Percentiles rank a stretch among this genome's conserved stretches.
Conservation (phyloP, 768 basidiomycete genomes). For the Tylopilus intermedius region DNA sequence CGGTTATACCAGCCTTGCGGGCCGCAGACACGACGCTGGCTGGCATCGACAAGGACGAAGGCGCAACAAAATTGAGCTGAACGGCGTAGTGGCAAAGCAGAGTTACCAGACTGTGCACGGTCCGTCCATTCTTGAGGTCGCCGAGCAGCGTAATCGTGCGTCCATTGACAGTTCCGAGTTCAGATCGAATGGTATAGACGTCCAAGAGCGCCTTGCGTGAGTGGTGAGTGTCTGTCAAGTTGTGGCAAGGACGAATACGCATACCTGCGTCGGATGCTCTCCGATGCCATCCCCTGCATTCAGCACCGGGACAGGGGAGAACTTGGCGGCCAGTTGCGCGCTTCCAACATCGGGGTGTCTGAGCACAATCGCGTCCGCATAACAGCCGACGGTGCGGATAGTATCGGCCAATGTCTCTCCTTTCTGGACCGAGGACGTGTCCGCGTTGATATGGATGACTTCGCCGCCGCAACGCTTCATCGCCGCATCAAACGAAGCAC, state of each 20-base stretch:
- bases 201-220: conserved; percentile 66
- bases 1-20: conserved; percentile 73
- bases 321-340: conserved; percentile 93
- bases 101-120: conserved; percentile 92
- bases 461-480: conserved; percentile 98
- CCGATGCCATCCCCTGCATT: conserved; percentile 97
- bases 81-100: conserved; percentile 90
- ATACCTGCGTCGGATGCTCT: conserved; percentile 92
- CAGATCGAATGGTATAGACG: conserved; percentile 93
- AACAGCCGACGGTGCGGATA: conserved; percentile 89
- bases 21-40: conserved; percentile 76
- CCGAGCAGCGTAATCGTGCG: conserved; percentile 89
- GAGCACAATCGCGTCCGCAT: conserved; percentile 90
- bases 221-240: background rate
- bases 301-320: conserved; percentile 89
- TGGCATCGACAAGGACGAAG: conserved; percentile 84
- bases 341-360: conserved; percentile 93
- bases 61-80: conserved; percentile 92
- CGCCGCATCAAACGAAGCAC: conserved; percentile 93
- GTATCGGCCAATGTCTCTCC: conserved; percentile 94
- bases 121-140: conserved; percentile 96
- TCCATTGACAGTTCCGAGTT: conserved; percentile 96
- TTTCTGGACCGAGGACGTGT: conserved; percentile 85
- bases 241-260: conserved; percentile 15
- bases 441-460: conserved; percentile 79